Base-by-base conservation (phyloP, 176 grass and related monocot genomes). In the Oryza meyeriana region DNA sequence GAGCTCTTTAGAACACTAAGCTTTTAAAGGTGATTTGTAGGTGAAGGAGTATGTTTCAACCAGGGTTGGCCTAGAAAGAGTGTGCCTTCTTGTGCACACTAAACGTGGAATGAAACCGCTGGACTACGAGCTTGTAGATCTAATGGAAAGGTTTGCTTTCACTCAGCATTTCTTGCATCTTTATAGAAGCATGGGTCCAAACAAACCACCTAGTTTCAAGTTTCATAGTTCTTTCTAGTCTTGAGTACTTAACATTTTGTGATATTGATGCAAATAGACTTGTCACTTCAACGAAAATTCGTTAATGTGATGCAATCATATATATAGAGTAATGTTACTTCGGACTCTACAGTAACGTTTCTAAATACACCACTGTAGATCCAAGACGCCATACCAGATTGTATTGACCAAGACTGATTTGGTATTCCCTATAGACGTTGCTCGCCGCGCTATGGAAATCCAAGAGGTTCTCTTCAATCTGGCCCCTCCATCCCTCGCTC, bases 21-120 rank as follows among this genome's bases (percentile, higher is more conserved):
- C 81, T 74, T 42, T 50, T 36, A 6, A n/a, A 74, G n/a, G 18
- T 11, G 63, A 35, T 84, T 76, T 81, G 12, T 75, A 98, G 95
- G 95, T 93, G 85, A 93, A 98, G 72, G 90, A 98, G 85, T 98
- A 98, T 84, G 95, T 95, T 72, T 93, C 92, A 14, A 98, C 89
- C 76, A 81, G 95, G 76, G 92, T 98, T 38, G 95, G 95, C 38
- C 82, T 95, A 47, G 84, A 94, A 88, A 90, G 76, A 89, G 95
- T 98, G 33, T 98, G 95, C 58, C 90, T 94, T 73, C 87, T 98
- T 74, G 83, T 98, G 79, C 90, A 98, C 85, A 98, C 95, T 27
- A 98, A 98, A 81, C 92, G 95, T 78, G 95, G 95, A 83, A 98
- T 95, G 95, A 98, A 98, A 85, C 95, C 90, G 17, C 85, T 94